Conservation (phyloP, 805 yeast species). For the Kuraishia cidri region DNA sequence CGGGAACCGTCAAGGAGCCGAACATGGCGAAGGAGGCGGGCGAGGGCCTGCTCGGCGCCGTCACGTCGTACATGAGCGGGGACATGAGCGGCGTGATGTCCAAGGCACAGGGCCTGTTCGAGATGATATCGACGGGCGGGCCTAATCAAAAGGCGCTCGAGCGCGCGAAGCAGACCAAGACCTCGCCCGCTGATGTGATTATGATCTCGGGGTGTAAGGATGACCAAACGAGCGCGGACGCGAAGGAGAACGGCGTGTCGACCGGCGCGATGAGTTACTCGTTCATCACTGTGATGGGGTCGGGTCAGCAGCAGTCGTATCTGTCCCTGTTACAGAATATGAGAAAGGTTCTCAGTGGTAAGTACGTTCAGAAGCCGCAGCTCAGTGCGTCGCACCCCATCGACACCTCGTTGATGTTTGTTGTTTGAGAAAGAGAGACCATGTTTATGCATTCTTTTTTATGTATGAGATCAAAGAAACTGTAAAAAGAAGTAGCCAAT, state of each 20-base stretch:
- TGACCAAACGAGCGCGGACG: conserved; percentile 78
- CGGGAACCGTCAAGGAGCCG: conserved; percentile 78
- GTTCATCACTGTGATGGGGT: conserved; percentile 51
- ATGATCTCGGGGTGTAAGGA: conserved; percentile 79
- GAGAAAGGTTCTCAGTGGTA: conserved; percentile 44
- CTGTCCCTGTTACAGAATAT: conserved; percentile 53
- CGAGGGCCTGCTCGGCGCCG: conserved; percentile 49
- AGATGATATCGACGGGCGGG: conserved; percentile 28
- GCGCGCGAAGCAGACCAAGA: conserved; percentile 42
- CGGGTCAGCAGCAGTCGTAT: conserved; percentile 53
- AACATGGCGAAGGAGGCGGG: conserved; percentile 72
- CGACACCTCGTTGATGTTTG: conserved; percentile 19
- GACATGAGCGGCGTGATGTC: conserved; percentile 37
- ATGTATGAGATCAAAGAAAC: too few species aligned
- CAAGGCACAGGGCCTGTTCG: conserved; percentile 32
- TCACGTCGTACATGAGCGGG: conserved; percentile 52
- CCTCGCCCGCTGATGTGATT: conserved; percentile 71
- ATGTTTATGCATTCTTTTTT: background rate
- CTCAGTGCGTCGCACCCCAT: conserved; percentile 66
- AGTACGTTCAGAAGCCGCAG: conserved; percentile 68
- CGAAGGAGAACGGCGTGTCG: conserved; percentile 56
- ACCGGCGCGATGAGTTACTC: conserved; percentile 88
- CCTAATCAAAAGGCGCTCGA: conserved; percentile 23
- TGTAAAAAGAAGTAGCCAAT: background rate
- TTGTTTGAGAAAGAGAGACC: background rate